A percentile compares a stretch with the other conserved stretches of the same genome.
These are phyloP conservation scores for Plasmodium vinckei DNA, from an alignment of 169 alveolate genomes.

Conservation along the genomic window DNA sequence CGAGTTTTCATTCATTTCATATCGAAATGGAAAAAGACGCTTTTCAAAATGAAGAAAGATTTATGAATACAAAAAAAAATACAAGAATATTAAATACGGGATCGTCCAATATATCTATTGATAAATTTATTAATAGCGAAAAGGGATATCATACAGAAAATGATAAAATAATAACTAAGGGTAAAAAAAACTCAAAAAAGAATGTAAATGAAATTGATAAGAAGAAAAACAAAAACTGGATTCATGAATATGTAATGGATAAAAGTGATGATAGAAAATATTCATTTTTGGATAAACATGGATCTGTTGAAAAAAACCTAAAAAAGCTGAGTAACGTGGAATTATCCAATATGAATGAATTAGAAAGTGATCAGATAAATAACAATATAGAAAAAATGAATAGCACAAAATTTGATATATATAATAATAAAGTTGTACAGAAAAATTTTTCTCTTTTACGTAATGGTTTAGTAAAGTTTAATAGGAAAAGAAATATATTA, in stretches of 20 bases:
- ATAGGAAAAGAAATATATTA: conserved; percentile 44
- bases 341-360: conserved; percentile 2
- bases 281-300: background rate
- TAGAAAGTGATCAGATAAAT: conserved; percentile 10
- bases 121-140: background rate
- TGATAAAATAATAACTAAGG: background rate
- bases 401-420: conserved; percentile 25
- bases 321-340: background rate
- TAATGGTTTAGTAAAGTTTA: conserved; percentile 34
- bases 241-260: background rate
- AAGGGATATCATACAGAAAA: background rate
- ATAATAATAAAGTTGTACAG: conserved; percentile 44
- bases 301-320: background rate
- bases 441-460: conserved; percentile 52
- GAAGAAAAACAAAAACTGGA: background rate
- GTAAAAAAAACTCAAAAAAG: background rate
- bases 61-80: background rate
- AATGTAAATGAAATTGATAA: background rate
- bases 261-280: background rate
- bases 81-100: background rate
- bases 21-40: conserved; percentile 1
- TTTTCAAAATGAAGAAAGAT: background rate
- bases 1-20: conserved; percentile 23
- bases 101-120: too few species aligned
- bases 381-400: conserved; percentile 22